Base-by-base conservation (phyloP, 1,284 basidiomycete genomes). In the Leccinum insolens region DNA sequence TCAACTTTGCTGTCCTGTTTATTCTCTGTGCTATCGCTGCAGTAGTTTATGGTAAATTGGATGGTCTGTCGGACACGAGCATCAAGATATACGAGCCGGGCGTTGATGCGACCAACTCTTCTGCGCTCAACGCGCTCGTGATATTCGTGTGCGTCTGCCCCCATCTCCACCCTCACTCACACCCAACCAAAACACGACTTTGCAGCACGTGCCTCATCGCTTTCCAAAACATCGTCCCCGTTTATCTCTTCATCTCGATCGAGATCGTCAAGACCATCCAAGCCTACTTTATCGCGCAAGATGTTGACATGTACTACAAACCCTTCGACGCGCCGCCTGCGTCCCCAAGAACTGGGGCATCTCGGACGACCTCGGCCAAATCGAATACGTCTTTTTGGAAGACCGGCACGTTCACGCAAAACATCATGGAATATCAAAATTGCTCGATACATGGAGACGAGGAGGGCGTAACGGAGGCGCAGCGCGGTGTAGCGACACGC, bases 291-390 rank as follows among this genome's bases (percentile, higher is more conserved):
- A 99, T 99, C 79, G 90, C 90, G 20, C 95, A 97, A 80, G 97
- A 99, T 76, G 77, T 95, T 72, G 96, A 98, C 78, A 97, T 99
- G 95, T 98, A 96, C 83, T 98, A 98, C 80, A 85, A 87, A 66
- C 89, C 92, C 5, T 91, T 92, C 78, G 91, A 98, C 34, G 34
- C 78, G 92, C 94, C 0, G 84, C 95, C 0, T 98, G 96, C 74
- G 89, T 96, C 5, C 95, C 96, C 57, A 99, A 99, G 82, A 97
- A 95, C 14, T 98, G 96, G 96, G 96, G 96, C 79, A 97, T 99
- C 74, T 97, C 95, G 3, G 96, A 98, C 78, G 96, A 98, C 80
- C 88, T 99, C 1, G 96, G 96, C 31, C 96, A 98, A 81, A 98
- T 98, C 80, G 96, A 98, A 82, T 99, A 98, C 80, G 86, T 98